Conservation (phyloP, 257 asterid species). For the Solanum chaucha region DNA sequence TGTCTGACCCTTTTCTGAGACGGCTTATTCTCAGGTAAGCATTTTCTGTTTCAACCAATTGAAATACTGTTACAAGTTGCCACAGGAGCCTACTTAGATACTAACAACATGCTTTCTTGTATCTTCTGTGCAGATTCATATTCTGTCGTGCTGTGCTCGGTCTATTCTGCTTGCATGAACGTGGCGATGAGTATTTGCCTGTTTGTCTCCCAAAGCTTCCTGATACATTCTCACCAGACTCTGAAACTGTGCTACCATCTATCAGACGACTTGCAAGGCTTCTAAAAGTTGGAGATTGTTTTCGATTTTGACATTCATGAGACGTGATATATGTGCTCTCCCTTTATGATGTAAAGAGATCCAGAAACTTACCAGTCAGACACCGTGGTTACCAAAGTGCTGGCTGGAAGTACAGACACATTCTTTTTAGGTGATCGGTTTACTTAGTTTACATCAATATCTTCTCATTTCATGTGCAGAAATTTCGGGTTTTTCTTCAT, state of each 20-base stretch:
- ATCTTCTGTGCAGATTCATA: slow-evolving; percentile 52
- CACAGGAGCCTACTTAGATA: neutral
- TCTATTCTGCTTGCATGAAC: slow-evolving; percentile 41
- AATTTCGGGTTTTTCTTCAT: neutral
- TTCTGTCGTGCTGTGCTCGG: slow-evolving; percentile 85
- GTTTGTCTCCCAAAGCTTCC: slow-evolving; percentile 87
- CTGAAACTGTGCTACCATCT: slow-evolving; percentile 53
- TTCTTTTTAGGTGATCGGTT: neutral
- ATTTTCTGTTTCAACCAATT: slow-evolving; percentile 1
- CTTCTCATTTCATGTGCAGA: neutral
- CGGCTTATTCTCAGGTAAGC: slow-evolving; percentile 79
- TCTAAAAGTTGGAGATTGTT: slow-evolving; percentile 57
- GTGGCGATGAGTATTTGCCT: slow-evolving; percentile 44
- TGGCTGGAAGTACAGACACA: neutral
- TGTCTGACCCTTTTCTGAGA: slow-evolving; percentile 77
- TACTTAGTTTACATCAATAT: slow-evolving; percentile 1
- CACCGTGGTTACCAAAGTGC: neutral
- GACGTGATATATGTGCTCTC: neutral
- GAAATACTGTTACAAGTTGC: neutral
- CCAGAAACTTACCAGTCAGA: neutral
- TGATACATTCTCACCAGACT: slow-evolving; percentile 37
- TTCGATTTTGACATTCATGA: slow-evolving; percentile 16
- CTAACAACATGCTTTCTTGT: neutral
- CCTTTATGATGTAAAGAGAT: neutral
- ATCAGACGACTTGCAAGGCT: slow-evolving; percentile 50